phyloP scores from a whole-genome alignment of 2,329 filamentous ascomycete species.

The Colletotrichum liriopes region DNA sequence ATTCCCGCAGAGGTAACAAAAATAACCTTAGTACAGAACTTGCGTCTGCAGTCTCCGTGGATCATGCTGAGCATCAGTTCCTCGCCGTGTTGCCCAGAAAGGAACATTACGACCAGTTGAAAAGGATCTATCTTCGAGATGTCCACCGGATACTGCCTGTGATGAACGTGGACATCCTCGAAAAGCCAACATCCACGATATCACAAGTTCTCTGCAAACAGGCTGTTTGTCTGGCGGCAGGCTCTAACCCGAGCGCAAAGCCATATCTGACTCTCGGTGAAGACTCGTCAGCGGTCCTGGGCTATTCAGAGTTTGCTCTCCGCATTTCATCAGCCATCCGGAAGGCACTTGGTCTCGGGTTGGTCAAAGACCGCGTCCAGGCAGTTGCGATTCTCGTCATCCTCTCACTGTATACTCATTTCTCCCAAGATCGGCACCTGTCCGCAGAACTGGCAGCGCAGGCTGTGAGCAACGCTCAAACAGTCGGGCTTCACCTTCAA shows the following conservation, averaged over 20 bases:
- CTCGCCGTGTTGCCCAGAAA: conserved; percentile 29
- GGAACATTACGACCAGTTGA: conserved; percentile 44
- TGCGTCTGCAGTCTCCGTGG: conserved; percentile 26
- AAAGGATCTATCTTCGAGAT: conserved; percentile 36
- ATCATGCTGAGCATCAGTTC: conserved; percentile 30
- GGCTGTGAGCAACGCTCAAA: conserved; percentile 46
- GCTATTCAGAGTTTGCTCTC: conserved; percentile 37
- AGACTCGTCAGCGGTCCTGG: conserved; percentile 25
- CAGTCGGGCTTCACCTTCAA: conserved; percentile 46
- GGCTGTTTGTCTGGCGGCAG: conserved; percentile 45
- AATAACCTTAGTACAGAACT: conserved; percentile 10
- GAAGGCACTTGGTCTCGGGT: conserved; percentile 26
- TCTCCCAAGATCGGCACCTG: conserved; percentile 40
- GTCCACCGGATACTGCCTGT: conserved; percentile 45
- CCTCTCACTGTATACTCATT: conserved; percentile 48
- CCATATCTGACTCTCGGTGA: conserved; percentile 42
- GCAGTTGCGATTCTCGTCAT: conserved; percentile 52
- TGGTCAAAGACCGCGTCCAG: conserved; percentile 39
- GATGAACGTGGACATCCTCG: conserved; percentile 44
- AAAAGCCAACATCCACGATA: conserved; percentile 42
- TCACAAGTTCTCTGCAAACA: conserved; percentile 44
- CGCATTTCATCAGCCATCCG: conserved; percentile 41
- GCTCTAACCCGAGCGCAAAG: conserved; percentile 43
- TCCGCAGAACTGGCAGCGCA: conserved; percentile 45
- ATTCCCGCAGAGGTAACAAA: conserved; percentile 25